Conservation (phyloP, 2,329 filamentous ascomycete genomes). For the Zymoseptoria passerinii region DNA sequence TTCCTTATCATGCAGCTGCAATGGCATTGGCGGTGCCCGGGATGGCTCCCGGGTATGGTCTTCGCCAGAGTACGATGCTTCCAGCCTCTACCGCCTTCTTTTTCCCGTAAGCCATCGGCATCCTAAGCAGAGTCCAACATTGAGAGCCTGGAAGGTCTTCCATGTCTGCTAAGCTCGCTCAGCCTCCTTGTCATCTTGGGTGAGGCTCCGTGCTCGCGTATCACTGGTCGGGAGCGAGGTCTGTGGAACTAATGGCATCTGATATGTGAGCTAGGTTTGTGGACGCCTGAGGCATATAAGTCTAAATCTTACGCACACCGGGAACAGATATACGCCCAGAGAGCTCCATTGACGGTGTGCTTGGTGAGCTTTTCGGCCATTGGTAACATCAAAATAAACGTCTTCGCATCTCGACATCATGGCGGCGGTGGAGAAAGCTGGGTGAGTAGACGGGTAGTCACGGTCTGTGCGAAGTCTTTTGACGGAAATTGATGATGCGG, state of each 20-base stretch:
- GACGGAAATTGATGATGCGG: background rate
- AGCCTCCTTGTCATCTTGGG: too few relatives aligned
- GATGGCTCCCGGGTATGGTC: background rate
- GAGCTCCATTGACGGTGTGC: background rate
- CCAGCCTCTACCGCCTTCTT: background rate
- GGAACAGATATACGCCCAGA: background rate
- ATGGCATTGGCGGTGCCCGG: background rate
- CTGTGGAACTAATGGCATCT: too few relatives aligned
- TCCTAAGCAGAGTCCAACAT: background rate
- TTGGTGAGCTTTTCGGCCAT: background rate
- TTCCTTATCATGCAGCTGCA: background rate
- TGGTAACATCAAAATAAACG: background rate
- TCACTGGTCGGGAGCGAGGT: too few relatives aligned
- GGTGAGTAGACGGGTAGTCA: conserved; percentile 1
- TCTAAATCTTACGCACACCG: background rate
- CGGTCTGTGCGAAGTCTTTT: background rate
- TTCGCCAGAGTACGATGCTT: background rate
- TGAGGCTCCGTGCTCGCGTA: too few relatives aligned
- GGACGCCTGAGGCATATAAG: background rate
- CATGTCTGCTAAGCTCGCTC: too few relatives aligned
- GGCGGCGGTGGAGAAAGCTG: conserved; percentile 6
- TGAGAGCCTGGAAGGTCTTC: background rate
- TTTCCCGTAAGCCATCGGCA: background rate
- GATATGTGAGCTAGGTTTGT: too few relatives aligned
- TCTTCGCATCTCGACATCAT: background rate